Conservation (phyloP, 768 basidiomycete species). For the Russula virescens region DNA sequence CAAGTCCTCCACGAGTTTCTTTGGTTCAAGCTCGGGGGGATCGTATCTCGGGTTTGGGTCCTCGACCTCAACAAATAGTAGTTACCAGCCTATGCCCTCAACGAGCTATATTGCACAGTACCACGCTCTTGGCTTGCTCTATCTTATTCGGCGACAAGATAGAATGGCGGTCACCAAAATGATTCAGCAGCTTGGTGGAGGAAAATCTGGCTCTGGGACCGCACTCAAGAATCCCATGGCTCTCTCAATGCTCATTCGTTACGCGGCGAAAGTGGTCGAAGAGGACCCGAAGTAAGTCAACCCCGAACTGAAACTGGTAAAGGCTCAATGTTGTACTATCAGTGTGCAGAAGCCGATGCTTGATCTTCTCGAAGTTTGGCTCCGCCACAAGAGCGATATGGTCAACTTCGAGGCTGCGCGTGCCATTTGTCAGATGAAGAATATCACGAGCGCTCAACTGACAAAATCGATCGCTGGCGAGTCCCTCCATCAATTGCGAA, state of each 20-base stretch:
- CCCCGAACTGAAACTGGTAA: not conserved
- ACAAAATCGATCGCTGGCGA: constrained; percentile 84
- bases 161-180: constrained; percentile 99
- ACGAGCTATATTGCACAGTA: constrained; percentile 95
- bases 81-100: constrained; percentile 76
- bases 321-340: constrained; percentile 11
- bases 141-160: constrained; percentile 94
- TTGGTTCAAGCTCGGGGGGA: constrained; percentile 40
- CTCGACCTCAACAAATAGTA: constrained; percentile 42
- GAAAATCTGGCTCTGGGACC: constrained; percentile 76
- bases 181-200: constrained; percentile 95
- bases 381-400: constrained; percentile 99
- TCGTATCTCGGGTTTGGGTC: constrained; percentile 70
- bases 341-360: constrained; percentile 91
- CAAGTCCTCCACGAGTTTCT: constrained; percentile 71
- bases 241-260: constrained; percentile 96
- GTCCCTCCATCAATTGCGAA: constrained; percentile 26
- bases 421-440: constrained; percentile 94
- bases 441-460: constrained; percentile 69
- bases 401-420: constrained; percentile 98
- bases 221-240: constrained; percentile 95
- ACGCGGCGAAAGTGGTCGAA: constrained; percentile 97
- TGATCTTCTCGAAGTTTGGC: constrained; percentile 89
- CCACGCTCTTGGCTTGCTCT: constrained; percentile 90
- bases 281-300: constrained; percentile 91